Evolutionary conservation across 2,329 filamentous ascomycete species (phyloP).

Genomic region (Amauroascus verrucosus): DNA sequence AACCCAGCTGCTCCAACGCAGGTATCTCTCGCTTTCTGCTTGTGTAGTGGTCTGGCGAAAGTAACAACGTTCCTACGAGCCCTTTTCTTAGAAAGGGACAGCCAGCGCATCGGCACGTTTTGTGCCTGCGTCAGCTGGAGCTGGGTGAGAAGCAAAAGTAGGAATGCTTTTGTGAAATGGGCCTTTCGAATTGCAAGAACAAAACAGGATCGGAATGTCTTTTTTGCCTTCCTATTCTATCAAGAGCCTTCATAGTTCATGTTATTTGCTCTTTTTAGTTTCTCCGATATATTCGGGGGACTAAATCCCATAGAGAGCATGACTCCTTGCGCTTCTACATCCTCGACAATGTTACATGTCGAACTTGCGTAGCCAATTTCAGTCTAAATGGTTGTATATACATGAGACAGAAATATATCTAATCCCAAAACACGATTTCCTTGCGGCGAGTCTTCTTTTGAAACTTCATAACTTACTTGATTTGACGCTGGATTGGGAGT

Average conservation of each 20-base stretch:
- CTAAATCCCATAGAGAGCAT: conserved; percentile 32
- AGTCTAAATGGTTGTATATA: neutral
- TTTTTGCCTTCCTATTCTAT: conserved; percentile 8
- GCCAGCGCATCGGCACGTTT: conserved; percentile 29
- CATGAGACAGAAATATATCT: neutral
- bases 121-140: conserved; percentile 36
- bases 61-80: neutral
- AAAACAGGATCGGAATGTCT: conserved; percentile 16
- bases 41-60: neutral
- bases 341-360: neutral
- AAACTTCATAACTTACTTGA: conserved; percentile 21
- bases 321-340: conserved; percentile 39
- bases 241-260: conserved; percentile 41
- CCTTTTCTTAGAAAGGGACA: conserved; percentile 4
- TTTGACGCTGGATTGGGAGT: conserved; percentile 42
- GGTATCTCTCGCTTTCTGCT: neutral
- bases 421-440: neutral
- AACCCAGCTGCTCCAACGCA: conserved; percentile 4
- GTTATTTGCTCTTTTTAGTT: conserved; percentile 23
- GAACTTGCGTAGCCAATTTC: neutral
- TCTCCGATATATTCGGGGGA: conserved; percentile 16
- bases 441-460: neutral
- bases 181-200: conserved; percentile 29
- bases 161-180: conserved; percentile 6
- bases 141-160: conserved; percentile 21